phyloP scores from a whole-genome alignment of 805 yeast species.

The Ogataea ganodermae region DNA sequence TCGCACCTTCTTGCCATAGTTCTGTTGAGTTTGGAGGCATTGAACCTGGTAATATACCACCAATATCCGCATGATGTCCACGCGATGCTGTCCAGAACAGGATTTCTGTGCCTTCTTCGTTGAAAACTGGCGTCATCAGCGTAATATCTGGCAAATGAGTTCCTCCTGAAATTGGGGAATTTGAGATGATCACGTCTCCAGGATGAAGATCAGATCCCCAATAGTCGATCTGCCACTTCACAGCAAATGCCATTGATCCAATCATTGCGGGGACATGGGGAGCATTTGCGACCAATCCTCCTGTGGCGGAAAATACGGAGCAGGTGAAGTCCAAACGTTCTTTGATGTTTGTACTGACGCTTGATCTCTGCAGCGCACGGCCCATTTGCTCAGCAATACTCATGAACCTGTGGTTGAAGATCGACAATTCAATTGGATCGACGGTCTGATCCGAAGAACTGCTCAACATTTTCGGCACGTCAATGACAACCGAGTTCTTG shows the following conservation, averaged over 20 bases:
- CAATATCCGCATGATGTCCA: slow-evolving; percentile 66
- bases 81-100: slow-evolving; percentile 58
- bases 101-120: slow-evolving; percentile 44
- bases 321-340: slow-evolving; percentile 51
- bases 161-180: slow-evolving; percentile 47
- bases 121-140: slow-evolving; percentile 56
- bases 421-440: slow-evolving; percentile 47
- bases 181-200: slow-evolving; percentile 47
- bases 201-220: slow-evolving; percentile 42
- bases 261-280: slow-evolving; percentile 50
- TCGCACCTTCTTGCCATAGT: slow-evolving; percentile 58
- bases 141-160: slow-evolving; percentile 56
- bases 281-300: slow-evolving; percentile 32
- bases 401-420: slow-evolving; percentile 50
- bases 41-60: slow-evolving; percentile 59
- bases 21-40: slow-evolving; percentile 58
- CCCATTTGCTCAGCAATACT: slow-evolving; percentile 54
- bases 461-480: slow-evolving; percentile 17
- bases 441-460: slow-evolving; percentile 41
- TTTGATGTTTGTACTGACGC: slow-evolving; percentile 47
- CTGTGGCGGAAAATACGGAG: slow-evolving; percentile 47
- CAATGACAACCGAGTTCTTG: slow-evolving; percentile 36
- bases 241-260: slow-evolving; percentile 47
- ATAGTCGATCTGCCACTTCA: slow-evolving; percentile 39
- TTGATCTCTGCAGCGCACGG: slow-evolving; percentile 44